These are phyloP conservation scores for Ramaria sp. DNA, from an alignment of 768 basidiomycete species.

Conservation along the genomic window DNA sequence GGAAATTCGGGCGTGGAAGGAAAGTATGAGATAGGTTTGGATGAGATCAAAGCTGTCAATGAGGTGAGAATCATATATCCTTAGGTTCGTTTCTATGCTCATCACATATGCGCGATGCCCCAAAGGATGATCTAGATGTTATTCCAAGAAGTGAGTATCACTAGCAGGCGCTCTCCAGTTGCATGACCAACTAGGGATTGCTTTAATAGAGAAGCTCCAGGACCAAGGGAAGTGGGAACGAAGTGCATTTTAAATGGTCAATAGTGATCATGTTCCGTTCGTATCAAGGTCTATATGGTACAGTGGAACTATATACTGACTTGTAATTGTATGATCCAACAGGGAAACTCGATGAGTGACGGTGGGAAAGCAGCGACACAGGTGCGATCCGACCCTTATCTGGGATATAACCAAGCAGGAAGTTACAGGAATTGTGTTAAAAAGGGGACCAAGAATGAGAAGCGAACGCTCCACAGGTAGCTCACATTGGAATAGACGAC, in stretches of 20 bases:
- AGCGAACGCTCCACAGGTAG: not conserved
- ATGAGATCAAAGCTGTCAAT: constrained; percentile 73
- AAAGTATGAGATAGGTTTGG: constrained; percentile 72
- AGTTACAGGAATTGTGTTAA: not conserved
- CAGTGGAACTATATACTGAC: not conserved
- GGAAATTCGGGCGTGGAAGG: constrained; percentile 70
- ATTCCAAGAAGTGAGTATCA: not conserved
- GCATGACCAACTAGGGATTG: not conserved
- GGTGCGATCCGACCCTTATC: not conserved
- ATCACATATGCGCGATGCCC: not conserved
- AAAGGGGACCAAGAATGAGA: not conserved
- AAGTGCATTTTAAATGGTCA: not conserved
- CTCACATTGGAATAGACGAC: not conserved
- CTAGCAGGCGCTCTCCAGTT: not conserved
- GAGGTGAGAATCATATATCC: constrained; percentile 25
- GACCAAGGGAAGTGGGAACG: not conserved
- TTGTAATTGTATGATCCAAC: not conserved
- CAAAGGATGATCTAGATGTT: constrained; percentile 2
- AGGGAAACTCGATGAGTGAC: not conserved
- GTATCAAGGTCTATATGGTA: not conserved
- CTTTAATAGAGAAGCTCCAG: no score
- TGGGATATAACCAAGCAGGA: not conserved
- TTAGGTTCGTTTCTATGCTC: no score
- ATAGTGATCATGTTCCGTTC: not conserved
- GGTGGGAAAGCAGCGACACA: not conserved